Evolutionary conservation across 257 asterid species (phyloP), one percentile per base, ranked within the genome.

Genomic region (Jacaranda copaia): DNA sequence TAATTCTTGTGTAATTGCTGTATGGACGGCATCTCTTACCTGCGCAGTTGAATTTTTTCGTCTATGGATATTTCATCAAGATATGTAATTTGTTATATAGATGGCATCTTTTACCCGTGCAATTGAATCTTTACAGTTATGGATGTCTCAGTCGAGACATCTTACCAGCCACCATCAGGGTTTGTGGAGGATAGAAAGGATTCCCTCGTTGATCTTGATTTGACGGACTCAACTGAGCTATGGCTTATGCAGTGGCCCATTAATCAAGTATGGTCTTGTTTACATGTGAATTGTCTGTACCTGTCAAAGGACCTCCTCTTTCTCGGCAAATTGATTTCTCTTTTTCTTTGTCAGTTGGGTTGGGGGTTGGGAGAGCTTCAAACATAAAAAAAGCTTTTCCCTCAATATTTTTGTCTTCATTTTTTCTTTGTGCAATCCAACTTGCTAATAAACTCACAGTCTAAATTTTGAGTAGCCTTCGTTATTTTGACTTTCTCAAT

Each of bases 161-260:
- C 52, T 13, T 90, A 90, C 81, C 81, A 77, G 63, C 96, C 90
- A 16, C 85, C 85, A 0, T 5, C 66, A 32, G 92, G 80, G 15
- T 89, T 88, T 79, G 86, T 79, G 68, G 87, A 85, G 82, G 88
- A 88, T 62, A 77, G 73, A 59, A 89, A 62, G 75, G 90, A 85
- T 56, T 78, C 94, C 4, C 91, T 92, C 4, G 9, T 87, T 58
- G 90, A 88, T 49, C 80, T 88, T 35, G 55, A 85, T 14, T 49
- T 76, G 19, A 77, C 80, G 0, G 92, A 90, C 81, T 87, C 96
- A 0, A 87, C 91, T 0, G 97, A 91, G 84, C 88, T 91, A 9
- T 92, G 96, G 92, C 96, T 90, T 52, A 72, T 92, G 49, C 96
- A 92, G n/a, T 88, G 89, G 91, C 97, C 97, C 6, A 55, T 77